A percentile compares a stretch with the other conserved stretches of the same genome.
Evolutionary conservation across 345 rosid genomes (phyloP).

Genomic region (Sisymbrium irio): DNA sequence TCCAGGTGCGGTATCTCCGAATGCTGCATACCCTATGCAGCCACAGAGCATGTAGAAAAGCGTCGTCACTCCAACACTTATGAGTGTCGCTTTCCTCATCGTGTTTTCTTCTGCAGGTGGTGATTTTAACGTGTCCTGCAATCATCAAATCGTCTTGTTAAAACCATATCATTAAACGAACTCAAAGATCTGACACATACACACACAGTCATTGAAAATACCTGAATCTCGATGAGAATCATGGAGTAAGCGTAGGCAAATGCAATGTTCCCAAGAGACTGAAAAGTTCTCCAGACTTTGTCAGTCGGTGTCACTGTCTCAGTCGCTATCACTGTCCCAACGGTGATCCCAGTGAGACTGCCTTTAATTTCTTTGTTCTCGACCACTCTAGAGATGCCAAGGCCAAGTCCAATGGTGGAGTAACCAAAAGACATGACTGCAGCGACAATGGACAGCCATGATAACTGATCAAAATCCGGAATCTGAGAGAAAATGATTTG

Average conservation of each 20-base stretch:
- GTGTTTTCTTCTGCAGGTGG: conserved; percentile 74
- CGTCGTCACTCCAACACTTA: conserved; percentile 74
- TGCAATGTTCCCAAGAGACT: conserved; percentile 88
- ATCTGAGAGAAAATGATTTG: conserved; percentile 71
- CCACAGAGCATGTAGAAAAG: conserved; percentile 91
- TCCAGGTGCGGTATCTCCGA: conserved; percentile 78
- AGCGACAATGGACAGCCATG: conserved; percentile 79
- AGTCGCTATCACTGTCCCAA: conserved; percentile 43
- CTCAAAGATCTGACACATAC: not conserved
- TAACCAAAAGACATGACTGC: conserved; percentile 85
- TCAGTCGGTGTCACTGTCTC: conserved; percentile 50
- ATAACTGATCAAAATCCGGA: conserved; percentile 72
- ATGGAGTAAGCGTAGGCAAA: conserved; percentile 87
- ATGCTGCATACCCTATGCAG: conserved; percentile 83
- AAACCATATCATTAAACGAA: no score
- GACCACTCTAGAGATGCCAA: conserved; percentile 59
- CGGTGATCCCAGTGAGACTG: conserved; percentile 70
- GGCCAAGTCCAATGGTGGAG: conserved; percentile 73
- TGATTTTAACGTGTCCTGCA: conserved; percentile 38
- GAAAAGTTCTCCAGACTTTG: conserved; percentile 88
- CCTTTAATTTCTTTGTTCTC: conserved; percentile 57
- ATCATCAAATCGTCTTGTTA: not conserved
- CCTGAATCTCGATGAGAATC: conserved; percentile 90
- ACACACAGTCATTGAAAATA: not conserved
- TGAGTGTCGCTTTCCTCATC: conserved; percentile 71